Base-by-base conservation (phyloP, 1,139 yeast genomes). In the Taphrina flavorubra region DNA sequence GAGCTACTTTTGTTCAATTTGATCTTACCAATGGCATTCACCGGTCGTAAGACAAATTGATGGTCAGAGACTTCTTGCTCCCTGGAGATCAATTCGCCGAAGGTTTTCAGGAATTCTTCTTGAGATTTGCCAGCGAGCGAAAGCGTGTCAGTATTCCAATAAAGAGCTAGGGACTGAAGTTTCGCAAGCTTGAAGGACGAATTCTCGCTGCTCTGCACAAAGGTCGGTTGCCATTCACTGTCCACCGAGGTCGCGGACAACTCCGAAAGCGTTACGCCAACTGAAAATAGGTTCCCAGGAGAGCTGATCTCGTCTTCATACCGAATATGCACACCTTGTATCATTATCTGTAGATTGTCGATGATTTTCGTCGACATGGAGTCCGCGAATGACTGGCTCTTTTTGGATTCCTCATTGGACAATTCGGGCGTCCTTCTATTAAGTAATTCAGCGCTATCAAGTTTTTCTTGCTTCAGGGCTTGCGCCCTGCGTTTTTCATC, bases 161-260 rank as follows among this genome's bases (percentile, higher is more conserved):
- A 95, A 63, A 89, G 81, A 60, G 96, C 86, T 58, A 95, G 81
- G 6, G 91, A 85, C 71, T 88, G 86, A 72, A 95, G 82, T 0
- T 90, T 88, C 51, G 94, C 80, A 65, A 95, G 81, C 76, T 95
- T 95, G 74, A 90, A 85, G 0, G 97, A 87, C 65, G 88, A 81
- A 13, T 82, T 78, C 49, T 87, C 86, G 2, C 90, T 83, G 44
- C 88, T 87, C 6, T 94, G 85, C 53, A 94, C 88, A 76, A 94
- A 94, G 36, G 89, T 87, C 1, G 97, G 96, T 25, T 83, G 79
- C 99, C 99, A 95, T 47, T 85, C 80, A 40, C 84, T 87, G 77
- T 92, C 94, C 0, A 98, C 88, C 0, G 97, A 90, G 0, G 91
- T 89, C 0, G 97, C 99, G 0, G 97, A 91, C 60, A 95, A 81